A percentile compares a stretch with the other conserved stretches of the same genome.
Evolutionary conservation across 164 flowering plant genomes (phyloP).

Genomic region (Cinnamomum micranthum): DNA sequence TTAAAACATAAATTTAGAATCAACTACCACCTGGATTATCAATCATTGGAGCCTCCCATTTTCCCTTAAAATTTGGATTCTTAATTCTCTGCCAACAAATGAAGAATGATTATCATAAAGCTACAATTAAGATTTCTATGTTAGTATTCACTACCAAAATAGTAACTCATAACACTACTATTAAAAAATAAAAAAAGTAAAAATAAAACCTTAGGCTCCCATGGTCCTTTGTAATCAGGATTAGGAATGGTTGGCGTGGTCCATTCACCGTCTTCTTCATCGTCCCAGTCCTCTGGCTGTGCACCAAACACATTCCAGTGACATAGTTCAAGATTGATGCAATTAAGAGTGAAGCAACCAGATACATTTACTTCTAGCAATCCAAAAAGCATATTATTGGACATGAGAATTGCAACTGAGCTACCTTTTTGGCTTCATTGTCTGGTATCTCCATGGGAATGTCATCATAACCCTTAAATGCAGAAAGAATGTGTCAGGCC

Average conservation of each 20-base stretch:
- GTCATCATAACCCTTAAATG: slow-evolving; percentile 77
- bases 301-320: not conserved
- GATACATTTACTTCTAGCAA: not conserved
- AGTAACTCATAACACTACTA: not conserved
- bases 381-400: not conserved
- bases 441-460: slow-evolving; percentile 80
- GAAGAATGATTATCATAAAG: not conserved
- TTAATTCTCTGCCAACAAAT: slow-evolving; percentile 65
- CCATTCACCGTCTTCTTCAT: slow-evolving; percentile 98
- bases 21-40: slow-evolving; percentile 75
- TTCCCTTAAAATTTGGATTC: slow-evolving; percentile 93
- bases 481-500: not conserved
- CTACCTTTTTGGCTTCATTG: slow-evolving; percentile 81
- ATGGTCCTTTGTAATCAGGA: slow-evolving; percentile 94
- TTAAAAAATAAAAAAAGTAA: not conserved
- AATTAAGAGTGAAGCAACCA: not conserved
- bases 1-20: not conserved
- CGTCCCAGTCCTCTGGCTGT: slow-evolving; percentile 98
- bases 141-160: not conserved
- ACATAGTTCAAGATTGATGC: not conserved
- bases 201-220: slow-evolving; percentile 74
- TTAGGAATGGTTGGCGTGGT: slow-evolving; percentile 78
- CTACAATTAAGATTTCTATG: not conserved
- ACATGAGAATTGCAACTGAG: not conserved
- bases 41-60: slow-evolving; percentile 96